These are phyloP conservation scores for Cladosporium sp. DNA, from an alignment of 2,329 filamentous ascomycete species.

Conservation along the genomic window DNA sequence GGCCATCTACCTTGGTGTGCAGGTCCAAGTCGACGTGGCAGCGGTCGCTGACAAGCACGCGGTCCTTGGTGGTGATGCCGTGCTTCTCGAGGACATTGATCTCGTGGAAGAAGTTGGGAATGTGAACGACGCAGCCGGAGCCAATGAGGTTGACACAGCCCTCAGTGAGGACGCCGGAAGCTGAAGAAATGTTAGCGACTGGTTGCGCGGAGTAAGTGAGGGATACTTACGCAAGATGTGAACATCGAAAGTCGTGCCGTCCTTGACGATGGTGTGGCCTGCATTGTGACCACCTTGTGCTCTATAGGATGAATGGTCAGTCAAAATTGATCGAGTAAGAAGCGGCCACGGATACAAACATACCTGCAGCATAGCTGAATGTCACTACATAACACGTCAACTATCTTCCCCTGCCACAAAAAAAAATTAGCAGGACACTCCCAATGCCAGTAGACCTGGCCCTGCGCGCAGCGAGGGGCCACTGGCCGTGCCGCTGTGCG, in stretches of 20 bases:
- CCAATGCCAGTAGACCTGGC: not conserved
- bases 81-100: slow-evolving; percentile 61
- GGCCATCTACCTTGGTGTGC: slow-evolving; percentile 67
- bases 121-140: slow-evolving; percentile 65
- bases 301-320: too few species aligned
- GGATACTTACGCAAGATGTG: slow-evolving; percentile 53
- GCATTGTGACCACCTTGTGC: slow-evolving; percentile 61
- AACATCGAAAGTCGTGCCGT: slow-evolving; percentile 54
- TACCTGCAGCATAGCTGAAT: slow-evolving; percentile 55
- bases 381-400: slow-evolving; percentile 48
- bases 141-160: slow-evolving; percentile 71
- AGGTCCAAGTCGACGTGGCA: slow-evolving; percentile 66
- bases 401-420: slow-evolving; percentile 49
- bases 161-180: slow-evolving; percentile 72
- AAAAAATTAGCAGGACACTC: not conserved
- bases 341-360: too few species aligned
- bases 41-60: slow-evolving; percentile 65
- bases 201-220: slow-evolving; percentile 20
- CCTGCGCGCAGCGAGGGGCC: slow-evolving; percentile 38
- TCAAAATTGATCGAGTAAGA: too few species aligned
- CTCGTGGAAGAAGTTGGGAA: slow-evolving; percentile 67
- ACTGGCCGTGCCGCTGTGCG: not conserved
- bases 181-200: slow-evolving; percentile 31
- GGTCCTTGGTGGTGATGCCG: slow-evolving; percentile 58
- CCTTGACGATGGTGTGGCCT: slow-evolving; percentile 48